Base-by-base conservation (phyloP, 1,139 yeast genomes). In the Yamadazyma pseudoaaseri region DNA sequence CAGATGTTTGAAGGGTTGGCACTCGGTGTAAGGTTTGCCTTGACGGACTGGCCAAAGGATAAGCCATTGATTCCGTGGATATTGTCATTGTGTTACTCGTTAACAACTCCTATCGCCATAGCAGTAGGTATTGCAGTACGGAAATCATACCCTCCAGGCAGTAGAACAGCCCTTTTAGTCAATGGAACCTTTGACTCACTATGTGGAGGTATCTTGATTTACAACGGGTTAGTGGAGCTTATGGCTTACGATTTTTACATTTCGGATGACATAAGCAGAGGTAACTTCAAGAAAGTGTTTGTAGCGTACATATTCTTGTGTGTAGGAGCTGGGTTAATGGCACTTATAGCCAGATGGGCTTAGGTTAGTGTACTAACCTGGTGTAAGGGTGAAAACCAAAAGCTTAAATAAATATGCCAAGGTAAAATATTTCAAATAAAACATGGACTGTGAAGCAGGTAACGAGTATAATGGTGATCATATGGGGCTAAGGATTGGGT, bases 221-320 rank as follows among this genome's bases (percentile, higher is more conserved):
- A 64, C 43, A 61, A 61, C 34, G 57, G 67, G 35, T 42, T 65
- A 27, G 69, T 65, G 10, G 70, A 65, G 34, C 50, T 65, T 24
- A 61, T 64, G 69, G 70, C 69, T 3, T 58, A 59, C 33, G 70
- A 65, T 31, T n/a, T n/a, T n/a, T n/a, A n/a, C n/a, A n/a, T n/a
- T 63, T 64, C 42, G 46, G 63, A 40, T 53, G 34, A n/a, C n/a
- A n/a, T n/a, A n/a, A n/a, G 49, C 47, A 4, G 47, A 44, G 11
- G 34, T 38, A 4, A 49, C 51, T 6, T 42, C 47, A 33, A 26
- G 29, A 45, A 44, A 12, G 46, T 54, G 44, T 27, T 58, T 21
- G 20, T 39, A 9, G 69, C 62, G 2, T 59, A 45, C 38, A 31
- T 53, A n/a, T 47, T 46, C 31, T 43, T 64, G 53, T 47, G 58